These are phyloP conservation scores for Ramalina peruviana DNA, from an alignment of 495 filamentous ascomycete species.

Conservation along the genomic window DNA sequence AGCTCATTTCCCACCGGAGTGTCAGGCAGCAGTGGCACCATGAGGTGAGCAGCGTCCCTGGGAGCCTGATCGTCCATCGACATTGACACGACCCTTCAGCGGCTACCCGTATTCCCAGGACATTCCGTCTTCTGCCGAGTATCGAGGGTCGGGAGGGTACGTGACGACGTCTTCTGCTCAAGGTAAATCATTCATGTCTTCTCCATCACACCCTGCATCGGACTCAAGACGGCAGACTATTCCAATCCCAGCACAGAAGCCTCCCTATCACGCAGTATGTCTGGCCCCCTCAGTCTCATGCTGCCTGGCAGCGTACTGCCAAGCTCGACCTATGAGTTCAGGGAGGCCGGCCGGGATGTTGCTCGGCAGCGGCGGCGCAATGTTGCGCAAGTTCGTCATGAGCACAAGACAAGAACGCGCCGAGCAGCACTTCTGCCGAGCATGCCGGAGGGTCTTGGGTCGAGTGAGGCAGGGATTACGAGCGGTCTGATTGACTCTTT, in stretches of 20 bases:
- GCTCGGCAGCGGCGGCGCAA: constrained; percentile 18
- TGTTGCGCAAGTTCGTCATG: constrained; percentile 12
- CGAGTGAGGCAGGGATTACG: constrained; percentile 12
- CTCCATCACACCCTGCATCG: background rate
- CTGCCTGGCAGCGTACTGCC: constrained; percentile 15
- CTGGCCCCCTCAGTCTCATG: constrained; percentile 15
- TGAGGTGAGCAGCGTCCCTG: background rate
- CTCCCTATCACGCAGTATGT: constrained; percentile 19
- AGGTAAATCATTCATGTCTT: background rate
- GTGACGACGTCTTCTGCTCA: background rate
- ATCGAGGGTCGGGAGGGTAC: no score
- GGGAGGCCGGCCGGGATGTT: constrained; percentile 14
- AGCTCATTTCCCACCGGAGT: background rate
- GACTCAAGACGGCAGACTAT: constrained; percentile 11
- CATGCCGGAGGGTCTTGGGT: constrained; percentile 7
- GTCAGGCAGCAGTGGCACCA: background rate
- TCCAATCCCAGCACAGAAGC: constrained; percentile 8
- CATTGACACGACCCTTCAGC: no score
- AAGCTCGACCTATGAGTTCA: constrained; percentile 18
- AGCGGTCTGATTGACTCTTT: constrained; percentile 18
- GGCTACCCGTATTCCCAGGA: no score
- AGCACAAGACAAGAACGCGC: constrained; percentile 3
- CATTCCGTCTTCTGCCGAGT: no score
- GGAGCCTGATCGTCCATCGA: no score
- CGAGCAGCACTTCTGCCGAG: constrained; percentile 14